Evolutionary conservation across 1,284 basidiomycete genomes (phyloP).

Genomic region (Xanthoconium separans): DNA sequence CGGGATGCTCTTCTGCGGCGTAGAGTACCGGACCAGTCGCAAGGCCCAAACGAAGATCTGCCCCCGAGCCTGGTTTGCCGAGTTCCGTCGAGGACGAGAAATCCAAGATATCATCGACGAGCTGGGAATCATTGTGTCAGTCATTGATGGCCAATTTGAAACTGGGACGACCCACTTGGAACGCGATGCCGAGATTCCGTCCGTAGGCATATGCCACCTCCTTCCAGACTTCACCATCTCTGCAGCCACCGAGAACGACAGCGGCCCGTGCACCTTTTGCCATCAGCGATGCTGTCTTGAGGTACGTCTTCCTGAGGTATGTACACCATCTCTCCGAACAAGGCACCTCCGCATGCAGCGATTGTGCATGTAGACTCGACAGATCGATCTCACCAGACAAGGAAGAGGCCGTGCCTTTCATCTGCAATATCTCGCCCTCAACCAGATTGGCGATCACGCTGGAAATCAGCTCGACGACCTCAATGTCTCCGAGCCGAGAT

Average conservation of each 20-base stretch:
- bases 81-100: slow-evolving; percentile 69
- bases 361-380: slow-evolving; percentile 18
- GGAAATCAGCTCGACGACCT: slow-evolving; percentile 93
- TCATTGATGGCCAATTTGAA: no score
- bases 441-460: slow-evolving; percentile 94
- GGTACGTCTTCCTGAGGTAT: slow-evolving; percentile 93
- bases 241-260: slow-evolving; percentile 87
- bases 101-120: slow-evolving; percentile 92
- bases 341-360: slow-evolving; percentile 12
- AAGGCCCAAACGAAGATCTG: slow-evolving; percentile 84
- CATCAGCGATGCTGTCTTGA: slow-evolving; percentile 96
- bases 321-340: slow-evolving; percentile 69
- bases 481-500: slow-evolving; percentile 80
- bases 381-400: slow-evolving; percentile 21
- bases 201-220: slow-evolving; percentile 95
- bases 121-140: slow-evolving; percentile 49
- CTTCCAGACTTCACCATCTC: slow-evolving; percentile 81
- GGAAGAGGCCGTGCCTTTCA: slow-evolving; percentile 44
- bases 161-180: slow-evolving; percentile 68
- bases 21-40: slow-evolving; percentile 94
- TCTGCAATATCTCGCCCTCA: slow-evolving; percentile 94
- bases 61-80: slow-evolving; percentile 80
- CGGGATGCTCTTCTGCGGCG: slow-evolving; percentile 89
- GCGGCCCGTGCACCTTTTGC: slow-evolving; percentile 90
- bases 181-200: slow-evolving; percentile 88